Conservation (phyloP, 108 stramenopile species). For the Fistulifera pelliculosa region DNA sequence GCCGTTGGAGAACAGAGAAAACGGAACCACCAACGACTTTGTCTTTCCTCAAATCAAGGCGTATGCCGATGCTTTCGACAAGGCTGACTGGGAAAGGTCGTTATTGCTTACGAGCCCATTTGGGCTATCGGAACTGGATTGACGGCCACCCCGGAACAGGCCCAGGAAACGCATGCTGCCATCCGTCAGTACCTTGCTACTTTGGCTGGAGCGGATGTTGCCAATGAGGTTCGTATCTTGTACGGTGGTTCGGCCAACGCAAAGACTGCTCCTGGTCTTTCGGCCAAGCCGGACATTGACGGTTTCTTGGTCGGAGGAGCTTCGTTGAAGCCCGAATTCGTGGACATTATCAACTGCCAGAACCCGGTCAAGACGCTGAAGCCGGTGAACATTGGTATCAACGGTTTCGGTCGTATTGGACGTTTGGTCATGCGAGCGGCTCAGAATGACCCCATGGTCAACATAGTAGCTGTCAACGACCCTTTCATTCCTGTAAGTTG, state of each 20-base stretch:
- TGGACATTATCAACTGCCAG: slow-evolving; percentile 90
- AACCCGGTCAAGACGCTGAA: slow-evolving; percentile 46
- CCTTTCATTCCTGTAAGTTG: slow-evolving; percentile 73
- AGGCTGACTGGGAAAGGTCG: slow-evolving; percentile 84
- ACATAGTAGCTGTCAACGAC: slow-evolving; percentile 96
- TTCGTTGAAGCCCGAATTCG: slow-evolving; percentile 95
- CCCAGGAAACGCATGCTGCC: slow-evolving; percentile 87
- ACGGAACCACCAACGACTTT: slow-evolving; percentile 95
- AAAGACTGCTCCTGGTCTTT: slow-evolving; percentile 87
- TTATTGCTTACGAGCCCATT: slow-evolving; percentile 92
- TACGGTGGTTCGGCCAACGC: slow-evolving; percentile 94
- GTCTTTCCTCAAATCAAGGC: slow-evolving; percentile 95
- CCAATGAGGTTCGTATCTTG: slow-evolving; percentile 77
- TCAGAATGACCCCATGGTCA: slow-evolving; percentile 74
- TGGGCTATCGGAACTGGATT: slow-evolving; percentile 99
- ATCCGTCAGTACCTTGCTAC: slow-evolving; percentile 80
- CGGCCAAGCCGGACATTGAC: slow-evolving; percentile 95
- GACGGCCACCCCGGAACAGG: slow-evolving; percentile 94
- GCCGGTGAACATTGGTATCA: slow-evolving; percentile 79
- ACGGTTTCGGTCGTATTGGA: slow-evolving; percentile 99
- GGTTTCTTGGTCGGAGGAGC: slow-evolving; percentile 99
- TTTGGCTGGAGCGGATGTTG: slow-evolving; percentile 82
- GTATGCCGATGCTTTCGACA: slow-evolving; percentile 81
- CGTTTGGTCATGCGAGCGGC: slow-evolving; percentile 96
- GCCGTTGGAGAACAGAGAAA: slow-evolving; percentile 90